phyloP scores from a whole-genome alignment of 2,329 filamentous ascomycete genomes.

The Trichothecium sympodiale region DNA sequence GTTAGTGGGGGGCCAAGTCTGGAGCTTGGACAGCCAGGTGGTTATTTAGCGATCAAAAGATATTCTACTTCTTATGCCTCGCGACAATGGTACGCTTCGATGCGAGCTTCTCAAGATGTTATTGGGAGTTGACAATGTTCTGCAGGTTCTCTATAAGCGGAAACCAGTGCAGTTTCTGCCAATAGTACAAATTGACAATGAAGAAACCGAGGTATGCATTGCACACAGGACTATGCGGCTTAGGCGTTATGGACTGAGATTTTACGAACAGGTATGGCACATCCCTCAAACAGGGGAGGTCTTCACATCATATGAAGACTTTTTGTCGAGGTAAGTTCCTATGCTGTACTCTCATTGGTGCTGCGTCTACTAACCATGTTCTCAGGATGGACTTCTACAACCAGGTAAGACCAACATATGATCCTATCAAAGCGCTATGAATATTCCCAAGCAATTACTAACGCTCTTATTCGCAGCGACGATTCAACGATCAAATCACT shows the following conservation, averaged over 20 bases:
- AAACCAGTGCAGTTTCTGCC: slow-evolving; percentile 83
- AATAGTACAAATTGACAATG: slow-evolving; percentile 62
- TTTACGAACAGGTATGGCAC: slow-evolving; percentile 68
- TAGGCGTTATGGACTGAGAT: slow-evolving; percentile 3
- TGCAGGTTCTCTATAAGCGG: slow-evolving; percentile 85
- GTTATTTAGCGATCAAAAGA: too few relatives aligned
- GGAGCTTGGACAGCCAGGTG: too few relatives aligned
- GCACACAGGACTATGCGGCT: background rate
- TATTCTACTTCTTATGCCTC: too few relatives aligned
- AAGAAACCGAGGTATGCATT: slow-evolving; percentile 64
- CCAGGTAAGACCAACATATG: slow-evolving; percentile 50
- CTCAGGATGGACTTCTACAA: slow-evolving; percentile 84
- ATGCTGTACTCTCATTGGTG: background rate
- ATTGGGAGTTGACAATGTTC: too few relatives aligned
- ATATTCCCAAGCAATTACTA: background rate
- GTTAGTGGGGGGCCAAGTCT: too few relatives aligned
- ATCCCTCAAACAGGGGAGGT: slow-evolving; percentile 85
- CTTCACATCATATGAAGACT: slow-evolving; percentile 80
- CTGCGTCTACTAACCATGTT: background rate
- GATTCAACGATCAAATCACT: slow-evolving; percentile 92
- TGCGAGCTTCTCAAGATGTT: too few relatives aligned
- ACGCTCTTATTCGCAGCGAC: slow-evolving; percentile 40
- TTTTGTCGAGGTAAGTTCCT: slow-evolving; percentile 61
- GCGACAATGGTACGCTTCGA: too few relatives aligned
- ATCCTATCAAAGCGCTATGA: too few relatives aligned